Percentiles rank a stretch among this genome's conserved stretches.
phyloP scores from a whole-genome alignment of 2,329 filamentous ascomycete species.

The Beauveria sp. region DNA sequence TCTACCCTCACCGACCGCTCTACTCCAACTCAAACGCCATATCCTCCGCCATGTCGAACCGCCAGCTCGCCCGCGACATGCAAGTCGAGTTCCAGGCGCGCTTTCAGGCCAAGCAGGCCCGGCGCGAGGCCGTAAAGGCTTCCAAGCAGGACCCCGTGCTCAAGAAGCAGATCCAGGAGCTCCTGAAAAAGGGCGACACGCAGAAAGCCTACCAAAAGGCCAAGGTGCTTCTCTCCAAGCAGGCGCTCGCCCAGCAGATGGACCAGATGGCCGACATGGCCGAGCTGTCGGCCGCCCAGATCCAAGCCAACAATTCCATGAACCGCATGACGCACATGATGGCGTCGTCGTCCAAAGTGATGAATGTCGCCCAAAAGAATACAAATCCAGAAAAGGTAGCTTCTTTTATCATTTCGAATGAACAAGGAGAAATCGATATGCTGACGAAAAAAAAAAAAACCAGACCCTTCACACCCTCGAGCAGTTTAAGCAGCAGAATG shows the following conservation, averaged over 20 bases:
- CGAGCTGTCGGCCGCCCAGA: slow-evolving; percentile 51
- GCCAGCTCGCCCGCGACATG: slow-evolving; percentile 52
- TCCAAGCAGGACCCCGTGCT: slow-evolving; percentile 53
- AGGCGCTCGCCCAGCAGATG: slow-evolving; percentile 55
- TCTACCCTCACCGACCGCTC: background rate
- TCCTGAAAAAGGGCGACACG: slow-evolving; percentile 58
- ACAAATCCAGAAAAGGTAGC: slow-evolving; percentile 50
- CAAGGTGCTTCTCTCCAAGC: slow-evolving; percentile 54
- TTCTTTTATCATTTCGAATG: background rate
- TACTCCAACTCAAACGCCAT: background rate
- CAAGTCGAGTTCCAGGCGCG: slow-evolving; percentile 57
- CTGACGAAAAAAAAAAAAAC: background rate
- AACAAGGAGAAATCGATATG: too few species aligned
- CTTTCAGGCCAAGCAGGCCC: slow-evolving; percentile 56
- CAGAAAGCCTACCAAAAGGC: slow-evolving; percentile 56
- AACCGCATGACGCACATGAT: slow-evolving; percentile 60
- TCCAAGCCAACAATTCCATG: slow-evolving; percentile 59
- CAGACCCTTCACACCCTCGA: slow-evolving; percentile 53
- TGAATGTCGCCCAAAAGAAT: slow-evolving; percentile 50
- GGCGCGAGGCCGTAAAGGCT: slow-evolving; percentile 53
- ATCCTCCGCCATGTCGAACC: slow-evolving; percentile 44
- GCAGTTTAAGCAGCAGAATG: slow-evolving; percentile 54
- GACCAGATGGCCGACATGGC: slow-evolving; percentile 59
- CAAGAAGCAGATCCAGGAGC: slow-evolving; percentile 56
- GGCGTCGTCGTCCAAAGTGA: slow-evolving; percentile 50